Evolutionary conservation across 306 rosid species (phyloP).

Genomic region (Castanospermum australe): DNA sequence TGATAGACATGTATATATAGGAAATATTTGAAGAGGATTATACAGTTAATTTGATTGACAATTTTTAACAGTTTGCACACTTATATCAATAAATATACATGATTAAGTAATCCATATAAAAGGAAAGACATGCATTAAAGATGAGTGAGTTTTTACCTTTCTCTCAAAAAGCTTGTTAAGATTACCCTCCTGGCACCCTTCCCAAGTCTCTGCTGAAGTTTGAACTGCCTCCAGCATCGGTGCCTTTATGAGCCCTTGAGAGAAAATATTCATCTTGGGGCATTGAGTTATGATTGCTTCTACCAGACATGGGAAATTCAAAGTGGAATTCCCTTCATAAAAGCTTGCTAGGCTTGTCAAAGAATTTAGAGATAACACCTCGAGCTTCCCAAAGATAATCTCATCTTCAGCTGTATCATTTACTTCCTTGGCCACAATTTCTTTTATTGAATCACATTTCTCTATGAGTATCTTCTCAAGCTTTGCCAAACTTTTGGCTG

Average conservation of each 20-base stretch:
- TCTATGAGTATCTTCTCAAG: not conserved
- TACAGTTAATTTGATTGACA: too few species aligned
- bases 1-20: too few species aligned
- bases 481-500: slow-evolving; percentile 19
- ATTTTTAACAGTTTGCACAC: too few species aligned
- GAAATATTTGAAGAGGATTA: too few species aligned
- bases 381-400: not conserved
- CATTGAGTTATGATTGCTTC: not conserved
- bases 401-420: not conserved
- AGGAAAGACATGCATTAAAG: too few species aligned
- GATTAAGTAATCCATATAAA: too few species aligned
- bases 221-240: not conserved
- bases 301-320: not conserved
- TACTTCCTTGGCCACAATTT: not conserved
- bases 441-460: not conserved
- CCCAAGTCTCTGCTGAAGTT: not conserved
- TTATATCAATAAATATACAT: too few species aligned
- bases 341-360: not conserved
- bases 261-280: not conserved
- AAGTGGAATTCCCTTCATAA: not conserved
- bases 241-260: not conserved
- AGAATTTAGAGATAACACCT: fast-evolving
- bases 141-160: too few species aligned
- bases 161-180: too few species aligned
- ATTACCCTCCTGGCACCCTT: not conserved